Evolutionary conservation across 768 basidiomycete genomes (phyloP), one percentile per base, ranked within the genome.

Genomic region (Amanita brunnescens): DNA sequence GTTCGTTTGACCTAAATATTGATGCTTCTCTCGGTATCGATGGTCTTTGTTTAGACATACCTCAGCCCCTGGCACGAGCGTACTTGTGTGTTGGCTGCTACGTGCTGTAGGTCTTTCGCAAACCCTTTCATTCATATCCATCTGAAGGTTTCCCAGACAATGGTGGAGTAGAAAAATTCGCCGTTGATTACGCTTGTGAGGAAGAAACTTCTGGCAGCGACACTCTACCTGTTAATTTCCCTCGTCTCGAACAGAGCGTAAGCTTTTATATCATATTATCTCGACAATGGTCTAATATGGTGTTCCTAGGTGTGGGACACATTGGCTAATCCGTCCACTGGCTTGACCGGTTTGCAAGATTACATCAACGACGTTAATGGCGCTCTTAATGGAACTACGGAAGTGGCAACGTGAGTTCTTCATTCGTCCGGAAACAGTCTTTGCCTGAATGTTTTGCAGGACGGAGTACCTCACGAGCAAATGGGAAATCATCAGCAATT

Each of bases 41-140:
- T 16, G 10, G 1, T 21, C 24, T 29, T 14, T 42, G 26, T 33
- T 0, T 21, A 48, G 54, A 47, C 32, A 9, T 45, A 48, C 46
- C 20, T 26, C 23, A 34, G 48, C 26, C 50, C 51, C 34, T 46
- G 29, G 35, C 45, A 12, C 26, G 39, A 32, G 20, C 40, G 12
- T n/a, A 43, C 52, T 18, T 55, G 54, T 39, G 47, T 37, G 9
- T 33, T 56, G 40, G 52, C 51, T 6, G 47, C 55, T n/a, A 42
- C 52, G 5, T 53, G 51, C 35, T 44, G 49, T 51, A 18, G 24
- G 54, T 50, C 42, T 13, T 35, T 32, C 12, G 9, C 14, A 24
- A n/a, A 10, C 23, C 6, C n/a, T 8, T 23, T 6, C n/a, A 6
- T 14, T 37, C 26, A n/a, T 26, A 12, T 38, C 26, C 9, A 26